Percentiles rank a stretch among this genome's conserved stretches.
phyloP scores from a whole-genome alignment of 805 yeast species.

The Lipomyces chichibuensis region DNA sequence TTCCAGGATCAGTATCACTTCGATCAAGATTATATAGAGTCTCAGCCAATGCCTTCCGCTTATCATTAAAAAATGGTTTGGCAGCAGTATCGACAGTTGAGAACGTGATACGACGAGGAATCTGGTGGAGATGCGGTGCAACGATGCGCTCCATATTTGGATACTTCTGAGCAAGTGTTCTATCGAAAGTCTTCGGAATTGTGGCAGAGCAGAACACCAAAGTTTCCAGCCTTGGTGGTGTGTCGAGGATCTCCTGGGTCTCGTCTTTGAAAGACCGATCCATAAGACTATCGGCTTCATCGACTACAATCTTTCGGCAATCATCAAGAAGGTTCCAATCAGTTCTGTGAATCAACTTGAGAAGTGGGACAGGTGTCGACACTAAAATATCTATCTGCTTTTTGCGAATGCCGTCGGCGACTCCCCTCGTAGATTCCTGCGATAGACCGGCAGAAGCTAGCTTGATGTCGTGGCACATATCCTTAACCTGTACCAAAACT shows the following conservation, averaged over 20 bases:
- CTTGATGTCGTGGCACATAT: conserved; percentile 34
- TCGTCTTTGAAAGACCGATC: conserved; percentile 72
- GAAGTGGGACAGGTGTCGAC: conserved; percentile 66
- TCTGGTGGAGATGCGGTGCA: conserved; percentile 79
- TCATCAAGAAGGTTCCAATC: conserved; percentile 12
- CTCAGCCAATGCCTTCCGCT: conserved; percentile 83
- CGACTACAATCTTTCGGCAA: conserved; percentile 61
- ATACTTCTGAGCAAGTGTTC: conserved; percentile 60
- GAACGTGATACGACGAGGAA: conserved; percentile 77
- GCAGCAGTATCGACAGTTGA: conserved; percentile 74
- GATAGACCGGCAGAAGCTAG: conserved; percentile 40
- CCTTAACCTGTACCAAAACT: conserved; percentile 54
- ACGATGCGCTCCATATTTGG: conserved; percentile 69
- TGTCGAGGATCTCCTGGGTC: conserved; percentile 53
- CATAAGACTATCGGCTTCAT: conserved; percentile 92
- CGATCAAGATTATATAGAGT: conserved; percentile 80
- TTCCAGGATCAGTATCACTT: conserved; percentile 78
- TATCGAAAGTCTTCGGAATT: conserved; percentile 75
- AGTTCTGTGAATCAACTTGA: conserved; percentile 45
- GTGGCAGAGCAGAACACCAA: conserved; percentile 87
- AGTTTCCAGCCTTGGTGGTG: conserved; percentile 51
- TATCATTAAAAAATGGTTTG: conserved; percentile 82
- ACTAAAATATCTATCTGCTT: conserved; percentile 74
- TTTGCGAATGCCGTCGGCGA: conserved; percentile 36
- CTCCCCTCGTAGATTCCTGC: conserved; percentile 24